Evolutionary conservation across 1,284 basidiomycete species (phyloP).

Genomic region (Tylopilus sp.): DNA sequence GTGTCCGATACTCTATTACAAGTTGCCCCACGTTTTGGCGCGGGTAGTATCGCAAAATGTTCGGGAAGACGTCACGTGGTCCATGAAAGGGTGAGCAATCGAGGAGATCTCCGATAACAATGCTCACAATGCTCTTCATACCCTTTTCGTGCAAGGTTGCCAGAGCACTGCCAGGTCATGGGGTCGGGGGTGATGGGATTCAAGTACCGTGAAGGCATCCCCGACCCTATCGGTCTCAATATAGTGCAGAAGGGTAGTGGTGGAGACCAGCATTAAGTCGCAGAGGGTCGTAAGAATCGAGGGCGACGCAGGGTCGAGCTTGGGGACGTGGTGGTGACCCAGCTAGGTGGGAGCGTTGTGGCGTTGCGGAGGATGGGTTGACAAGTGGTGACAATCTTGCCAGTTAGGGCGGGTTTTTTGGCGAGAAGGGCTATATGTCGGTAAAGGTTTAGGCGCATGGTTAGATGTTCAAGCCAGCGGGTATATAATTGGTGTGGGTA

Average conservation of each 20-base stretch:
- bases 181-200: conserved; percentile 46
- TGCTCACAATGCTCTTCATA: conserved; percentile 54
- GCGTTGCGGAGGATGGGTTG: too few relatives aligned
- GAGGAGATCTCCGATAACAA: conserved; percentile 65
- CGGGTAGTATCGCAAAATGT: conserved; percentile 62
- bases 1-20: conserved; percentile 41
- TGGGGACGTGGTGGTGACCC: conserved; percentile 44
- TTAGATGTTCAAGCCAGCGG: too few relatives aligned
- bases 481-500: too few relatives aligned
- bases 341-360: too few relatives aligned
- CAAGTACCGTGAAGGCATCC: conserved; percentile 58
- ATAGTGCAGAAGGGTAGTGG: conserved; percentile 43
- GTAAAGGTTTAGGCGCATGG: too few relatives aligned
- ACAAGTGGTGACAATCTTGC: too few relatives aligned
- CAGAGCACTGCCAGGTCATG: conserved; percentile 67
- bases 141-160: conserved; percentile 59
- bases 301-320: conserved; percentile 49
- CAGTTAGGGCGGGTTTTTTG: too few relatives aligned
- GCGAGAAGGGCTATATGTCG: too few relatives aligned
- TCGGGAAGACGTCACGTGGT: conserved; percentile 49
- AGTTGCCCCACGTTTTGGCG: conserved; percentile 44
- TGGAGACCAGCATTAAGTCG: conserved; percentile 13
- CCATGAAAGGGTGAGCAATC: conserved; percentile 55
- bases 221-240: conserved; percentile 56
- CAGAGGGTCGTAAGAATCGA: conserved; percentile 48